These are phyloP conservation scores for Mycena sanguinolenta DNA, from an alignment of 768 basidiomycete genomes.

Conservation along the genomic window DNA sequence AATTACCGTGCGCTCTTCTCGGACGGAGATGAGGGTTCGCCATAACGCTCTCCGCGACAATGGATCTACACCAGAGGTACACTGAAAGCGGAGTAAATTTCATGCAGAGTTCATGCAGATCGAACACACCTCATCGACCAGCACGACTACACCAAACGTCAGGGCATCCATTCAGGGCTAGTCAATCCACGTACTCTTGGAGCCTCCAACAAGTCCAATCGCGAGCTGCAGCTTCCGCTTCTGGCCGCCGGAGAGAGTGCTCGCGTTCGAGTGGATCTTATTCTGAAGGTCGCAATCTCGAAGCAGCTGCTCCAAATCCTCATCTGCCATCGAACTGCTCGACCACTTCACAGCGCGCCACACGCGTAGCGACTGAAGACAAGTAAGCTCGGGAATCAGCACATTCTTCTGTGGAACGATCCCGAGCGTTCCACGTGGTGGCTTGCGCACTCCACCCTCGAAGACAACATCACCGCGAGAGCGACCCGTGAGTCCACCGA, in stretches of 20 bases:
- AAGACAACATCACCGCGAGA: conserved; percentile 70
- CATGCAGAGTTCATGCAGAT: background rate
- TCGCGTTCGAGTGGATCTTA: conserved; percentile 77
- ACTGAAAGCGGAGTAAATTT: conserved; percentile 43
- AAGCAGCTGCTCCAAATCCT: conserved; percentile 75
- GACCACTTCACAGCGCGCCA: conserved; percentile 82
- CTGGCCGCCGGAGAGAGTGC: conserved; percentile 82
- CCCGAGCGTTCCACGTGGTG: conserved; percentile 76
- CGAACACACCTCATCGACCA: conserved; percentile 64
- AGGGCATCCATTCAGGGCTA: conserved; percentile 1
- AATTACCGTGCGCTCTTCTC: conserved; percentile 64
- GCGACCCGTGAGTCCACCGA: conserved; percentile 72
- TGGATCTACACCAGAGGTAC: conserved; percentile 87
- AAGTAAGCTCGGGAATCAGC: conserved; percentile 81
- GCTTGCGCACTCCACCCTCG: conserved; percentile 65
- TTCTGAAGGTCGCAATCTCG: conserved; percentile 79
- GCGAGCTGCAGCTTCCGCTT: conserved; percentile 89
- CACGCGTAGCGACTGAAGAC: conserved; percentile 77
- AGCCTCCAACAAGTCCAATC: conserved; percentile 68
- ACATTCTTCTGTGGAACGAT: conserved; percentile 86
- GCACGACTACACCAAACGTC: conserved; percentile 53
- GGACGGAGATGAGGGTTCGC: conserved; percentile 77
- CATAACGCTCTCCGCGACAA: conserved; percentile 83
- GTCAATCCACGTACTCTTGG: conserved; percentile 56
- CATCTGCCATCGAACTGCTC: conserved; percentile 56